Percentiles rank a stretch among this genome's conserved stretches.
These are phyloP conservation scores for Eimeria tenella DNA, from an alignment of 169 alveolate genomes.

Conservation along the genomic window DNA sequence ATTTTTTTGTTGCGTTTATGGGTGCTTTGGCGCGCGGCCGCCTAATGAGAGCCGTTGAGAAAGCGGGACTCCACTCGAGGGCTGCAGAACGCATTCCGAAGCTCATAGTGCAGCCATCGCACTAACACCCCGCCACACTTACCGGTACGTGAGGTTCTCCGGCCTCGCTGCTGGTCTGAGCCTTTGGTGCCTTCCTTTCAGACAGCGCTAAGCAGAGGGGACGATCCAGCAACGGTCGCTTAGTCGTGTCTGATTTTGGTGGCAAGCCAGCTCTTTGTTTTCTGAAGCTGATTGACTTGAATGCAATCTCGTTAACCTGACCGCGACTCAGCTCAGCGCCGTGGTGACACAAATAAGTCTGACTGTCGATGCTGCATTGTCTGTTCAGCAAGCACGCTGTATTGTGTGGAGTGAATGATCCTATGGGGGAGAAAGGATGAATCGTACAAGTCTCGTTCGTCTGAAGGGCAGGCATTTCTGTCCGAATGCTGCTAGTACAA, in stretches of 20 bases:
- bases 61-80: conserved; percentile 29
- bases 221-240: too few species aligned
- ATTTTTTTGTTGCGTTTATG: too few species aligned
- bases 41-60: neutral
- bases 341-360: neutral
- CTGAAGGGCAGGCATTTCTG: neutral
- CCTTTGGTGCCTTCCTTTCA: conserved; percentile 7
- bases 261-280: too few species aligned
- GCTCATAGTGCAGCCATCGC: conserved; percentile 20
- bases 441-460: neutral
- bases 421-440: neutral
- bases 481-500: conserved; percentile 12
- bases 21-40: too few species aligned
- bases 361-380: neutral
- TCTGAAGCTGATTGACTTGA: neutral
- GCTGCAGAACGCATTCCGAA: neutral
- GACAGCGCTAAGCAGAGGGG: too few species aligned
- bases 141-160: conserved; percentile 6
- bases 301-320: neutral
- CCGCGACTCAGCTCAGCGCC: neutral
- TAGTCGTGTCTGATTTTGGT: too few species aligned
- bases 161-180: neutral
- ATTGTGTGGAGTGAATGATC: too few species aligned
- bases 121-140: conserved; percentile 37
- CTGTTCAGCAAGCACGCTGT: too few species aligned